A percentile compares a stretch with the other conserved stretches of the same genome.
phyloP scores from a whole-genome alignment of 1,284 basidiomycete genomes.

The Ustilago curta region DNA sequence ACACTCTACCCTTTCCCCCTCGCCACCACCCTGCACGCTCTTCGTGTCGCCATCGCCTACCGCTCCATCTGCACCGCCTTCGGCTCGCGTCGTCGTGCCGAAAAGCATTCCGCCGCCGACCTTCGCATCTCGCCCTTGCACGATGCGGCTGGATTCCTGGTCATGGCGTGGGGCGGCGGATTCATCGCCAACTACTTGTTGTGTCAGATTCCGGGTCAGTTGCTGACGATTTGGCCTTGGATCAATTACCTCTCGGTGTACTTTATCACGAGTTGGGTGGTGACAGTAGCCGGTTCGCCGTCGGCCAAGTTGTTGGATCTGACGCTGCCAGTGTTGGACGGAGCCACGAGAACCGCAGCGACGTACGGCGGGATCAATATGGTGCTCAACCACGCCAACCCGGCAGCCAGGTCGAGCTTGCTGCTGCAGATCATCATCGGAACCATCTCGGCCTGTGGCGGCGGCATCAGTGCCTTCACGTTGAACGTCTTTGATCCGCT shows the following conservation, averaged over 20 bases:
- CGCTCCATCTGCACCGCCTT: slow-evolving; percentile 38
- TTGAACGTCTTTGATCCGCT: slow-evolving; percentile 55
- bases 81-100: slow-evolving; percentile 22
- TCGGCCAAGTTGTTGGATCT: slow-evolving; percentile 47
- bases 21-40: slow-evolving; percentile 54
- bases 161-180: slow-evolving; percentile 64
- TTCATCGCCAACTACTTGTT: slow-evolving; percentile 55
- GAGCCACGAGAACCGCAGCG: slow-evolving; percentile 53
- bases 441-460: slow-evolving; percentile 57
- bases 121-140: slow-evolving; percentile 30
- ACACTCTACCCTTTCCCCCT: slow-evolving; percentile 56
- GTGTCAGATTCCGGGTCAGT: slow-evolving; percentile 50
- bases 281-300: slow-evolving; percentile 28
- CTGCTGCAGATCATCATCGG: slow-evolving; percentile 54
- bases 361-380: slow-evolving; percentile 49
- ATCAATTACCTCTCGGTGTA: slow-evolving; percentile 61
- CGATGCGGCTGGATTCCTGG: slow-evolving; percentile 57
- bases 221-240: slow-evolving; percentile 53
- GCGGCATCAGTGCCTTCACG: slow-evolving; percentile 57
- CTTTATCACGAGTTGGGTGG: slow-evolving; percentile 1
- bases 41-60: slow-evolving; percentile 56
- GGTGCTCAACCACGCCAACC: slow-evolving; percentile 45
- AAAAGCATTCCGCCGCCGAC: slow-evolving; percentile 20
- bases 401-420: slow-evolving; percentile 26
- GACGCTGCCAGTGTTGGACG: slow-evolving; percentile 52